Evolutionary conservation across 768 basidiomycete species (phyloP).

Genomic region (Trametes maxima): DNA sequence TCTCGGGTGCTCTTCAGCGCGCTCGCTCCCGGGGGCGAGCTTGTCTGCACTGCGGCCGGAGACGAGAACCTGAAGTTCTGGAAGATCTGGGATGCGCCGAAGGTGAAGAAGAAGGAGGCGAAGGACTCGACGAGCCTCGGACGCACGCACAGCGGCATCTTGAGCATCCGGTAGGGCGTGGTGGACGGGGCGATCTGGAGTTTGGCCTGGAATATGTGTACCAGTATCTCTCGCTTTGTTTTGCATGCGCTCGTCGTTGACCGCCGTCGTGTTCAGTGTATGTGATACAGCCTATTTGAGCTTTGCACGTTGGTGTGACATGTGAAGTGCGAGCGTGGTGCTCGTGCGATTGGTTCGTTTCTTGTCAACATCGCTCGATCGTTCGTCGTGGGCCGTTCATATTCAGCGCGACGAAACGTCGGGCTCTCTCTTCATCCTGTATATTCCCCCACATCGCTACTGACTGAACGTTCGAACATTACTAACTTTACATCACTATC

Average conservation of each 20-base stretch:
- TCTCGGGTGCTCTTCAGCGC: slow-evolving; percentile 85
- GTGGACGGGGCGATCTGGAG: neutral
- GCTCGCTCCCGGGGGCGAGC: slow-evolving; percentile 85
- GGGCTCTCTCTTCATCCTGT: neutral
- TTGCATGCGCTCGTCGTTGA: slow-evolving; percentile 11
- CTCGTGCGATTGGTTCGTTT: neutral
- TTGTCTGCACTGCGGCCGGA: slow-evolving; percentile 88
- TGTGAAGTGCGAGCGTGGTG: neutral
- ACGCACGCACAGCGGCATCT: slow-evolving; percentile 30
- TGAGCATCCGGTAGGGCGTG: slow-evolving; percentile 27
- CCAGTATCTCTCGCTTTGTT: slow-evolving; percentile 18
- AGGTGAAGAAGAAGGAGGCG: slow-evolving; percentile 52
- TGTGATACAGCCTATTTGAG: neutral
- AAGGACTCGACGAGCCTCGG: slow-evolving; percentile 34
- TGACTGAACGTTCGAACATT: neutral
- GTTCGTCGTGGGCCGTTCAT: neutral
- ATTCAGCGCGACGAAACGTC: neutral
- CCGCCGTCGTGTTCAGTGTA: neutral
- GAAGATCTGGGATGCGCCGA: slow-evolving; percentile 76
- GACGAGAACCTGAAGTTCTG: slow-evolving; percentile 99
- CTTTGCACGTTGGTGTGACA: neutral
- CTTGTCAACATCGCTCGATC: neutral
- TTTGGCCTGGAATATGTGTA: neutral
- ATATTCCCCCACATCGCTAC: neutral
- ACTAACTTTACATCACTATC: slow-evolving; percentile 7